Evolutionary conservation across 805 yeast species (phyloP).

Genomic region (Candida loeiensis): DNA sequence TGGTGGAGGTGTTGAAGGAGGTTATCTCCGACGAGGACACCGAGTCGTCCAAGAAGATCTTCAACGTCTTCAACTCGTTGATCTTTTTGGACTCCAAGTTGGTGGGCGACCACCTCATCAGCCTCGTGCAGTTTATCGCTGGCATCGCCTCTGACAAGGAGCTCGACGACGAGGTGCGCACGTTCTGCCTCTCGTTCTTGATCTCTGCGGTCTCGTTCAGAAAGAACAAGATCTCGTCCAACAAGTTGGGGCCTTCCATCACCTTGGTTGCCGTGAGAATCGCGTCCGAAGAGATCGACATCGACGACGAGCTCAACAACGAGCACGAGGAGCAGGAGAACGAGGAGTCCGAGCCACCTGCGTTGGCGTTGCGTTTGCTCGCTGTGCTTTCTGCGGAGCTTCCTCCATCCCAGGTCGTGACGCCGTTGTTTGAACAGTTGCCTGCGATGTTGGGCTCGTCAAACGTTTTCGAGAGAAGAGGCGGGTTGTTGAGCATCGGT

Average conservation of each 20-base stretch:
- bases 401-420: constrained; percentile 90
- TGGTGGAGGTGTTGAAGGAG: constrained; percentile 77
- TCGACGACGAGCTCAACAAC: constrained; percentile 70
- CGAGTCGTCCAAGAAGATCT: constrained; percentile 67
- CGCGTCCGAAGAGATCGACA: constrained; percentile 71
- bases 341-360: constrained; percentile 79
- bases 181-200: constrained; percentile 79
- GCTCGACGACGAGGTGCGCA: constrained; percentile 78
- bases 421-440: constrained; percentile 68
- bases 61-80: constrained; percentile 81
- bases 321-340: constrained; percentile 91
- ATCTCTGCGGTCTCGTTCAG: constrained; percentile 75
- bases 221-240: constrained; percentile 72
- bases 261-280: constrained; percentile 70
- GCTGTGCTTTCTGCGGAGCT: constrained; percentile 75
- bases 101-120: constrained; percentile 69
- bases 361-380: constrained; percentile 75
- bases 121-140: constrained; percentile 67
- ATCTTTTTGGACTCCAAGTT: constrained; percentile 72
- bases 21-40: constrained; percentile 69
- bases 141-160: constrained; percentile 65
- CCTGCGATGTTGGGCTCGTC: constrained; percentile 52
- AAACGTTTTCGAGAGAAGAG: constrained; percentile 78
- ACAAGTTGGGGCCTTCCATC: constrained; percentile 80
- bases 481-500: constrained; percentile 77